phyloP scores from a whole-genome alignment of 2,329 filamentous ascomycete genomes.

The Juglanconis oblonga region DNA sequence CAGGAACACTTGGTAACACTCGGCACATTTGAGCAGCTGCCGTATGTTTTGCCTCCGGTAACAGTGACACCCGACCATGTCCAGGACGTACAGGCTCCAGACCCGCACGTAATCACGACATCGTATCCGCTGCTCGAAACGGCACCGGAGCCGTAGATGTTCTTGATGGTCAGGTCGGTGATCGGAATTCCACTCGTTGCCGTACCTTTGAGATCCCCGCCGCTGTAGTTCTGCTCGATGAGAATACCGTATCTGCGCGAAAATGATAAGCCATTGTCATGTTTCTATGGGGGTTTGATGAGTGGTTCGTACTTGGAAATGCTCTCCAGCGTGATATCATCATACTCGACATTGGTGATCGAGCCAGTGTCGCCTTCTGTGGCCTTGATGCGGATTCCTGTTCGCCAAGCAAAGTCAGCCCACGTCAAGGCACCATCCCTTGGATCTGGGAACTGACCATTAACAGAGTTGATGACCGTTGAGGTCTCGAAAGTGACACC shows the following conservation, averaged over 20 bases:
- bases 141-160: slow-evolving; percentile 41
- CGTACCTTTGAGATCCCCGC: slow-evolving; percentile 34
- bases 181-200: slow-evolving; percentile 50
- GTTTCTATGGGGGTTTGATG: neutral
- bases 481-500: slow-evolving; percentile 47
- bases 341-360: slow-evolving; percentile 34
- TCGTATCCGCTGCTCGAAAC: slow-evolving; percentile 32
- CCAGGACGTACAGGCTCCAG: slow-evolving; percentile 49
- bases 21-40: slow-evolving; percentile 17
- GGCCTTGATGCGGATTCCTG: slow-evolving; percentile 45
- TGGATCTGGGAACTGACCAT: slow-evolving; percentile 32
- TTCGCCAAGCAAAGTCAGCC: neutral
- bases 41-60: slow-evolving; percentile 42
- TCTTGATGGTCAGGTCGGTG: slow-evolving; percentile 43
- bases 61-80: slow-evolving; percentile 47
- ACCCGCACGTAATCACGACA: slow-evolving; percentile 52
- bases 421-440: neutral
- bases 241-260: slow-evolving; percentile 32
- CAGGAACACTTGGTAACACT: slow-evolving; percentile 8
- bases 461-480: slow-evolving; percentile 49
- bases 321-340: slow-evolving; percentile 13
- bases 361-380: slow-evolving; percentile 41
- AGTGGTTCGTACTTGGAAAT: slow-evolving; percentile 13
- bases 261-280: neutral
- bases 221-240: slow-evolving; percentile 40